These are phyloP conservation scores for Penicillium sp. DNA, from an alignment of 2,329 filamentous ascomycete species.

Conservation along the genomic window DNA sequence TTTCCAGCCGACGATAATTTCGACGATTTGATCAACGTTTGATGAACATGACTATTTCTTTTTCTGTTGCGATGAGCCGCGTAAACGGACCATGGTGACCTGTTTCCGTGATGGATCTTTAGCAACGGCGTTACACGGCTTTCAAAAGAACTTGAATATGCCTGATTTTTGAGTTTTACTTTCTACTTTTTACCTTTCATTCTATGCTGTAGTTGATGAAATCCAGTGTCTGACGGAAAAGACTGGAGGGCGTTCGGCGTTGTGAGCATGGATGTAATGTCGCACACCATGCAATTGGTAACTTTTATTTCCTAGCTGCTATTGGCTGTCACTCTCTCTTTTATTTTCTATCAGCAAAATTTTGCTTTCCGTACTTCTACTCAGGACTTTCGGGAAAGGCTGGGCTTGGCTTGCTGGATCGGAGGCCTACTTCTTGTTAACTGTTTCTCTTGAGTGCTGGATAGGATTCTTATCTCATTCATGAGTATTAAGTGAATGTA, in stretches of 20 bases:
- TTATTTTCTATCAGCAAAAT: background rate
- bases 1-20: conserved; percentile 34
- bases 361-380: background rate
- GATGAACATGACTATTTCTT: background rate
- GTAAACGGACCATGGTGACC: background rate
- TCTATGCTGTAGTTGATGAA: background rate
- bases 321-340: background rate
- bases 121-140: background rate
- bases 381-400: background rate
- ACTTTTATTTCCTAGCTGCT: background rate
- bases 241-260: conserved; percentile 19
- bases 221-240: conserved; percentile 7
- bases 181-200: background rate
- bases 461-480: background rate
- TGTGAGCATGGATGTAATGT: background rate
- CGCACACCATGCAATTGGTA: background rate
- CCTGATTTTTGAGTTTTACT: background rate
- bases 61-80: background rate
- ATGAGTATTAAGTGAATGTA: background rate
- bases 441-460: background rate
- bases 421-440: background rate
- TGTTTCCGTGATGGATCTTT: background rate
- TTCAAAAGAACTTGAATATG: background rate
- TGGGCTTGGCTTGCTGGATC: background rate
- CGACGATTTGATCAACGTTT: conserved; percentile 36